phyloP scores from a whole-genome alignment of 2,329 filamentous ascomycete species.

The Xylaria sp. region DNA sequence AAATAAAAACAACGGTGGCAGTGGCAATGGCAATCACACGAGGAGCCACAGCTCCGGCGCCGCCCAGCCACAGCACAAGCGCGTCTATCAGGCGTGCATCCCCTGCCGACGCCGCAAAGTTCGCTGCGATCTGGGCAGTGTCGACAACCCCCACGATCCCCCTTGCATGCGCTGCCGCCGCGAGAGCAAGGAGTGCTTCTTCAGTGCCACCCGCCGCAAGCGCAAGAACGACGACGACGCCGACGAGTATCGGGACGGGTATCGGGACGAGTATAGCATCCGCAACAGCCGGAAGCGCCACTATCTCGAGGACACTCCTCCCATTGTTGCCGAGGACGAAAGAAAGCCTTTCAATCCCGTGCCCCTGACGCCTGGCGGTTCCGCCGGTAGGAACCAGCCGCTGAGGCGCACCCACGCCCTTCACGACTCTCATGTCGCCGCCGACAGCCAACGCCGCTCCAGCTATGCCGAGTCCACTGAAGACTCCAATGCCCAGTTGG shows the following conservation, averaged over 20 bases:
- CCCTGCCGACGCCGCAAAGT: constrained; percentile 71
- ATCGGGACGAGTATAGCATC: constrained; percentile 73
- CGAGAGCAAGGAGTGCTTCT: constrained; percentile 97
- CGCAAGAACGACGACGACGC: constrained; percentile 78
- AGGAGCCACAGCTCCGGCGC: constrained; percentile 34
- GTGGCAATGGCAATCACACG: constrained; percentile 15
- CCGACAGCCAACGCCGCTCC: constrained; percentile 48
- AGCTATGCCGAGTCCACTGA: constrained; percentile 54
- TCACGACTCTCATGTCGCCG: constrained; percentile 52
- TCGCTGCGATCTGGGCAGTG: constrained; percentile 73
- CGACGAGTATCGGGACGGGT: no score
- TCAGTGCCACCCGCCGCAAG: constrained; percentile 94
- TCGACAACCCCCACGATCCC: constrained; percentile 93
- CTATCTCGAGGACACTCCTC: constrained; percentile 60
- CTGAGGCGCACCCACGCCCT: constrained; percentile 67
- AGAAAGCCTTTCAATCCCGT: constrained; percentile 60
- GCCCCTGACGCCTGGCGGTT: constrained; percentile 74
- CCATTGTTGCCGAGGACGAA: constrained; percentile 57
- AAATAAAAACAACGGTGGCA: constrained; percentile 5
- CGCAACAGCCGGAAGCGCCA: constrained; percentile 79
- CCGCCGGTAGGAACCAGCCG: constrained; percentile 72
- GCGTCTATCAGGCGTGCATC: constrained; percentile 72
- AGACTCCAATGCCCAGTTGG: constrained; percentile 70
- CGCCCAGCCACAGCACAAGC: constrained; percentile 62
- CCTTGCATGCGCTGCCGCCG: constrained; percentile 93